These are phyloP conservation scores for Puccinia sorghi DNA, from an alignment of 1,284 basidiomycete genomes.

Conservation along the genomic window DNA sequence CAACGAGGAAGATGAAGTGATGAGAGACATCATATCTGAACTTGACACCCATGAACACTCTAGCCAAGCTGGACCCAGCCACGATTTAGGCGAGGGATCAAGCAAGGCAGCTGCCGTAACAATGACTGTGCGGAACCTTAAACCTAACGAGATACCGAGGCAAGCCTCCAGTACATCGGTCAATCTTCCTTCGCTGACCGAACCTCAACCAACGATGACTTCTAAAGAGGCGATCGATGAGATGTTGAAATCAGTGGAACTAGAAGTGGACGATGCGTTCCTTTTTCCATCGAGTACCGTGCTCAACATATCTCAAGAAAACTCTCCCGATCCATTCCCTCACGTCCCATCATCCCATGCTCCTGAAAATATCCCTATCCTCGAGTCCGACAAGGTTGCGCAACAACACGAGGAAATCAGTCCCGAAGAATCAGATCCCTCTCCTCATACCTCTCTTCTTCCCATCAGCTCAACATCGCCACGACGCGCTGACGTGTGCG, in stretches of 20 bases:
- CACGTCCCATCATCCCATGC: not conserved
- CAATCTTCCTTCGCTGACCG: not conserved
- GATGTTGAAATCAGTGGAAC: constrained; percentile 11
- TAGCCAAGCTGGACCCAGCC: not conserved
- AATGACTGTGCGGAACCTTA: not conserved
- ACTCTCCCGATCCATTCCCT: not conserved
- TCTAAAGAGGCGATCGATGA: not conserved
- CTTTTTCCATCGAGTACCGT: not conserved
- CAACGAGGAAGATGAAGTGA: constrained; percentile 41
- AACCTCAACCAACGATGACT: not conserved
- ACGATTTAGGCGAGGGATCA: constrained; percentile 37
- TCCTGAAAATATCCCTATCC: not conserved
- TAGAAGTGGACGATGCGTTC: constrained; percentile 45
- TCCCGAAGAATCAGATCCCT: not conserved
- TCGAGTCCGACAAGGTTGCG: not conserved
- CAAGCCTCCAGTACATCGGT: not conserved
- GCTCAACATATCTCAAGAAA: not conserved
- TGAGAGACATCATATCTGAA: constrained; percentile 32
- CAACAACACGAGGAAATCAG: not conserved
- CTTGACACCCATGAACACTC: not conserved
- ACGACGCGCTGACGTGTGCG: not conserved
- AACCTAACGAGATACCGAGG: not conserved
- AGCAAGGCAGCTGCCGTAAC: constrained; percentile 3
- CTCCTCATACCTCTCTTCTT: not conserved
- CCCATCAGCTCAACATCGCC: not conserved